A percentile compares a stretch with the other conserved stretches of the same genome.
These are phyloP conservation scores for Stephania yunnanensis DNA, from an alignment of 164 flowering plant genomes.

Conservation along the genomic window DNA sequence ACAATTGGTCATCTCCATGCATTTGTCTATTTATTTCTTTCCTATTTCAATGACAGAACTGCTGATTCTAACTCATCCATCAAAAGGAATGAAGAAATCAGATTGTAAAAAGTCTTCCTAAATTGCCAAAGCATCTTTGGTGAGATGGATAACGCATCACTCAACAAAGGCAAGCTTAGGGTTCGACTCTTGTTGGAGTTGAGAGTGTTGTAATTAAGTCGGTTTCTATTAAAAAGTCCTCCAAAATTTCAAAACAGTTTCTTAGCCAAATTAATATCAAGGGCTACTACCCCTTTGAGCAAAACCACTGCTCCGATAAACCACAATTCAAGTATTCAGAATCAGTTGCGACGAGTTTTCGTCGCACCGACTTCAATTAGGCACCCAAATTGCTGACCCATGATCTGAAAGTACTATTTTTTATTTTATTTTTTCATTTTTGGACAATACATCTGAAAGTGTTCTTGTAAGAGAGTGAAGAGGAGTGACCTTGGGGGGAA, in stretches of 20 bases:
- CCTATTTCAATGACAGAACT: neutral
- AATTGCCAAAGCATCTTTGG: neutral
- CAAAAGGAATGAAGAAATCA: no score
- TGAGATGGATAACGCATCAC: neutral
- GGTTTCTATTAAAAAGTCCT: no score
- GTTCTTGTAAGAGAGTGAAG: neutral
- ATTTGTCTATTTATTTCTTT: neutral
- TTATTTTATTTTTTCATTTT: no score
- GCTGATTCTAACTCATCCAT: neutral
- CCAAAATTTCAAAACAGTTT: no score
- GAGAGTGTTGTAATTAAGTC: no score
- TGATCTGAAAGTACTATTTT: no score
- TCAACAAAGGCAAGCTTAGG: neutral
- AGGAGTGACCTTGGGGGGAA: conserved; percentile 70
- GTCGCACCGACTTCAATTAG: neutral
- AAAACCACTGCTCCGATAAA: neutral
- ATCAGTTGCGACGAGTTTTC: neutral
- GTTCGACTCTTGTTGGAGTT: neutral
- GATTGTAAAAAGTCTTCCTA: neutral
- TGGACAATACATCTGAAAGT: neutral
- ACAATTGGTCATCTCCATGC: neutral
- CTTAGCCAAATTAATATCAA: neutral
- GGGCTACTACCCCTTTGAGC: neutral
- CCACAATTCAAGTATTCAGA: neutral
- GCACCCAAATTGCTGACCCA: neutral